Conservation (phyloP, 306 rosid species). For the Acacia melanoxylon region DNA sequence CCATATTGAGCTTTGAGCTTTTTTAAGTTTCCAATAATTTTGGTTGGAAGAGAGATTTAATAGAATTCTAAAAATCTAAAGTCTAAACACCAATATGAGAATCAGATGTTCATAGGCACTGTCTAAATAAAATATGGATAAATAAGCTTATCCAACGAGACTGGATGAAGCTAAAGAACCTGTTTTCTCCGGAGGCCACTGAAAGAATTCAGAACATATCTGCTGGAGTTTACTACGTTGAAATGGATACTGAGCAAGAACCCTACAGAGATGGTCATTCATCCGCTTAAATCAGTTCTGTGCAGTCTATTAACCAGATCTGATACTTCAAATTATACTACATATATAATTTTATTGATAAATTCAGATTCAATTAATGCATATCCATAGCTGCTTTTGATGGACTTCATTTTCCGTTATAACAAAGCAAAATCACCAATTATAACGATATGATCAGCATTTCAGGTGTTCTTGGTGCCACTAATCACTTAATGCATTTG, state of each 20-base stretch:
- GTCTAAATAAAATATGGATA: neutral
- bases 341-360: constrained; percentile 9
- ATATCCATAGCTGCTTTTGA: constrained; percentile 3
- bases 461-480: too few species aligned
- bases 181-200: constrained; percentile 77
- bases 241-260: constrained; percentile 61
- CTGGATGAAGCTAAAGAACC: constrained; percentile 42
- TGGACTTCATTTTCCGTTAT: neutral
- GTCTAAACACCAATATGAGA: neutral
- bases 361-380: neutral
- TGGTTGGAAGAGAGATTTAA: neutral
- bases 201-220: constrained; percentile 59
- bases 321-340: constrained; percentile 19
- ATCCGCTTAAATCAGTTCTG: constrained; percentile 8
- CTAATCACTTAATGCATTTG: too few species aligned
- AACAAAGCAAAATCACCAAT: too few species aligned
- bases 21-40: neutral
- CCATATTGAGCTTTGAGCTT: neutral
- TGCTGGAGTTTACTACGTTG: constrained; percentile 60
- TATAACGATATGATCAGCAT: too few species aligned
- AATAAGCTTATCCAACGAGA: neutral
- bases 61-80: constrained; percentile 16
- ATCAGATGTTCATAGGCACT: neutral
- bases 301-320: constrained; percentile 5
- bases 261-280: constrained; percentile 44